These are phyloP conservation scores for Hygrophila difformis DNA, from an alignment of 257 asterid species.

Conservation along the genomic window DNA sequence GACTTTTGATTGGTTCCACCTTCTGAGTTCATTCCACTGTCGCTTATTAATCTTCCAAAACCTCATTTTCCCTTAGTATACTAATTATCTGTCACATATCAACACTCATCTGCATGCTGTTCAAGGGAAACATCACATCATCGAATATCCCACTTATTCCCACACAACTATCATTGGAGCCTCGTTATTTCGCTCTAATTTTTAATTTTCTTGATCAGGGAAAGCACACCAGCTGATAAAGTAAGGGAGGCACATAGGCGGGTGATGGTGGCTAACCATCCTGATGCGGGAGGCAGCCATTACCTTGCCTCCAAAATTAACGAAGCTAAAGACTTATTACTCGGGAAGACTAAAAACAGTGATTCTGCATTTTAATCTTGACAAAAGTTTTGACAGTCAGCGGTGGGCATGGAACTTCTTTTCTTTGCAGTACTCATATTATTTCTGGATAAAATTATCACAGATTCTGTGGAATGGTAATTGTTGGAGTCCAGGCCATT, in stretches of 20 bases:
- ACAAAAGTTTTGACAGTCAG: constrained; percentile 12
- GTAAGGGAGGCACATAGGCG: constrained; percentile 86
- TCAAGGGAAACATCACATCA: neutral
- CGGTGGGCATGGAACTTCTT: constrained; percentile 6
- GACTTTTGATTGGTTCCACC: too few relatives aligned
- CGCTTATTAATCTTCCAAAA: too few relatives aligned
- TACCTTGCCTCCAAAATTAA: constrained; percentile 86
- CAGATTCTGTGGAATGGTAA: too few relatives aligned
- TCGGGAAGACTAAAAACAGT: constrained; percentile 53
- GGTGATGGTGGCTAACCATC: constrained; percentile 94
- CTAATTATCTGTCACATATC: too few relatives aligned
- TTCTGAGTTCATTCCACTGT: too few relatives aligned
- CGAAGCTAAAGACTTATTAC: constrained; percentile 69
- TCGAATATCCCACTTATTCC: neutral
- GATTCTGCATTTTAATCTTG: constrained; percentile 58
- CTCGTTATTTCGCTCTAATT: neutral
- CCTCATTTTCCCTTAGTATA: too few relatives aligned
- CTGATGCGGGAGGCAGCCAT: constrained; percentile 96
- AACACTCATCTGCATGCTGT: too few relatives aligned
- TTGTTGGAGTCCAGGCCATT: too few relatives aligned
- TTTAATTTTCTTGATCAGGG: constrained; percentile 32
- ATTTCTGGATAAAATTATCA: too few relatives aligned
- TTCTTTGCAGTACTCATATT: too few relatives aligned
- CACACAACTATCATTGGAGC: too few relatives aligned
- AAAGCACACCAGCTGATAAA: constrained; percentile 58